Base-by-base conservation (phyloP, 2,329 filamentous ascomycete species). In the Incumbomyces delicatus region DNA sequence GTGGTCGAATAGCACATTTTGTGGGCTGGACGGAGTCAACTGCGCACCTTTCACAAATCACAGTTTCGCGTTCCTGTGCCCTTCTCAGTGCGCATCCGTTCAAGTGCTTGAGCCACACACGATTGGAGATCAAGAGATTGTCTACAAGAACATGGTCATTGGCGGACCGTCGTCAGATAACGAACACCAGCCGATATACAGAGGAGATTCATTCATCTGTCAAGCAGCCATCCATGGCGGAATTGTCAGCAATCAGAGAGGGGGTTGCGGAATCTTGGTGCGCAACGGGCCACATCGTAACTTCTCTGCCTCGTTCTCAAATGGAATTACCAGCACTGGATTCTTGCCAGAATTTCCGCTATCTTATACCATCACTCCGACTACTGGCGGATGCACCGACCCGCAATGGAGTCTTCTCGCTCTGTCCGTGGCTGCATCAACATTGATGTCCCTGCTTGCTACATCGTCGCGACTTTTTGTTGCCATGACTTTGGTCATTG, bases 201-300 rank as follows among this genome's bases (percentile, higher is more conserved):
- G 77, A 12, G 74, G 72, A 14, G 77, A 81, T 57, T 79, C 76
- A 2, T 78, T 76, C 59, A 75, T 81, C 49, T 81, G 77, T 54
- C 71, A 69, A 13, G 72, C 76, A 2, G 77, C 77, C 34, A 69
- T 80, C 16, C 77, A 81, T 58, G 73, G 77, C 16, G 77, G 77
- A 22, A 67, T 79, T 54, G 70, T 79, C 53, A 69, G 63, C 43
- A 67, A 79, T 53, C 59, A 63, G 2, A 65, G 67, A 14, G 77
- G 77, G 30, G 77, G 77, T 2, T 79, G 76, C 53, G 77, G 75
- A 39, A 71, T 77, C 2, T 57, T 80, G 14, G 66, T 66, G 5
- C 66, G 77, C 22, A 64, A 69, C 1, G 77, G 77, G 16, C 71
- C 78, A 52, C 69, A 71, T 43, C 58, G 58, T 33, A 53, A 64